These are phyloP conservation scores for Basipetospora chlamydospora DNA, from an alignment of 2,329 filamentous ascomycete species.

Conservation along the genomic window DNA sequence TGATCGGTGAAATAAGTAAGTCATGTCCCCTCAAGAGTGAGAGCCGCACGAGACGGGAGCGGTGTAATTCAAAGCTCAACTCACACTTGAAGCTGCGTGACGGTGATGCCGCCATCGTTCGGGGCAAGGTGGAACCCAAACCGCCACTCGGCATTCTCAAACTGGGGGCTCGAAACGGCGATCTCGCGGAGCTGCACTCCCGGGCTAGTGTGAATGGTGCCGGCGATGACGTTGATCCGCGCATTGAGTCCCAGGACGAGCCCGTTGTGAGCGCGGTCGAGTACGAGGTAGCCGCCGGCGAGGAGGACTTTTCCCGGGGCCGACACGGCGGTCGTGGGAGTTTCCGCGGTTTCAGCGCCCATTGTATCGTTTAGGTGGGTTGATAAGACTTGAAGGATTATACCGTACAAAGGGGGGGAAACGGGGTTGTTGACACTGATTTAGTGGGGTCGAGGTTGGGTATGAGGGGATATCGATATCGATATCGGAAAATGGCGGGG, in stretches of 20 bases:
- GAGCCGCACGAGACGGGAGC: no score
- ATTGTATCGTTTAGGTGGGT: not conserved
- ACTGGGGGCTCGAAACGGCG: conserved; percentile 83
- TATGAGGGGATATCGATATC: not conserved
- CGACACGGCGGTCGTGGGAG: conserved; percentile 47
- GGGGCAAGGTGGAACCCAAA: conserved; percentile 62
- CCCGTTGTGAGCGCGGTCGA: conserved; percentile 75
- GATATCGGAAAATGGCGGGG: not conserved
- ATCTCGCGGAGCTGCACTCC: conserved; percentile 58
- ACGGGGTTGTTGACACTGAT: not conserved
- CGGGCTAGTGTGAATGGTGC: conserved; percentile 40
- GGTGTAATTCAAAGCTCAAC: no score
- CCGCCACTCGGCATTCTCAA: conserved; percentile 72
- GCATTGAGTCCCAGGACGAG: conserved; percentile 54
- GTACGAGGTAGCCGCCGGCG: conserved; percentile 85
- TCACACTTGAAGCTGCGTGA: conserved; percentile 68
- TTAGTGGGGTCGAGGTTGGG: not conserved
- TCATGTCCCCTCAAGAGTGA: conserved; percentile 12
- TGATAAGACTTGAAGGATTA: not conserved
- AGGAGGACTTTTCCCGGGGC: conserved; percentile 93
- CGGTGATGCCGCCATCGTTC: conserved; percentile 63
- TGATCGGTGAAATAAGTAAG: conserved; percentile 1
- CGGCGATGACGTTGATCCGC: conserved; percentile 49
- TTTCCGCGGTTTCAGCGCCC: not conserved
- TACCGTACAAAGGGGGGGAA: not conserved